Evolutionary conservation across 768 basidiomycete genomes (phyloP).

Genomic region (Pulveroboletus sp.): DNA sequence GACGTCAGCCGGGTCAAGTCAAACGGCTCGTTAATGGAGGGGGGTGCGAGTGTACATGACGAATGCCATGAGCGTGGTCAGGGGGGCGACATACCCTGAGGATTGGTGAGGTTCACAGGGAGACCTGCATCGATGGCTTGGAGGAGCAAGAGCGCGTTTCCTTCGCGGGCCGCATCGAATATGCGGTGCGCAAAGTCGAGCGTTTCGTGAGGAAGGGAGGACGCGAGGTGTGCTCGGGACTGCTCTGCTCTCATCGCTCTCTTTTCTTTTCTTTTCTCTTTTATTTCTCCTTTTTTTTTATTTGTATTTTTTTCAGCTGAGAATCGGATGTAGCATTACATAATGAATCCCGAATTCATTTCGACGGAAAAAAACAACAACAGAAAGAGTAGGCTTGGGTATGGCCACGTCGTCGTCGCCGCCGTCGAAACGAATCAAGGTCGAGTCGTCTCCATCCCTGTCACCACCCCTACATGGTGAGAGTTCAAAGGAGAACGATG

Average conservation of each 20-base stretch:
- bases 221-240: neutral
- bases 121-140: slow-evolving; percentile 65
- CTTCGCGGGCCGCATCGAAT: slow-evolving; percentile 69
- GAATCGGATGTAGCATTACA: neutral
- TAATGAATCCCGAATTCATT: neutral
- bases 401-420: slow-evolving; percentile 16
- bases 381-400: neutral
- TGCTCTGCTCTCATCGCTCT: neutral
- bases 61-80: too few relatives aligned
- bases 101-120: slow-evolving; percentile 68
- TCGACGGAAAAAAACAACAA: neutral
- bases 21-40: too few relatives aligned
- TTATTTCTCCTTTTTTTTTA: too few relatives aligned
- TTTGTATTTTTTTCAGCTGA: too few relatives aligned
- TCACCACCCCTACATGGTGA: slow-evolving; percentile 9
- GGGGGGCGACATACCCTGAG: slow-evolving; percentile 47
- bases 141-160: slow-evolving; percentile 47
- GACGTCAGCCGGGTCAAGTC: too few relatives aligned
- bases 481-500: neutral
- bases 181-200: slow-evolving; percentile 58
- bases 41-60: too few relatives aligned
- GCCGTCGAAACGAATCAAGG: too few relatives aligned
- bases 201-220: slow-evolving; percentile 33
- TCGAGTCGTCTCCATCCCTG: too few relatives aligned
- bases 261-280: too few relatives aligned